Percentiles rank a stretch among this genome's conserved stretches.
Evolutionary conservation across 139 green algal species (phyloP).

Genomic region (Auxenochlorella pyrenoidosa): DNA sequence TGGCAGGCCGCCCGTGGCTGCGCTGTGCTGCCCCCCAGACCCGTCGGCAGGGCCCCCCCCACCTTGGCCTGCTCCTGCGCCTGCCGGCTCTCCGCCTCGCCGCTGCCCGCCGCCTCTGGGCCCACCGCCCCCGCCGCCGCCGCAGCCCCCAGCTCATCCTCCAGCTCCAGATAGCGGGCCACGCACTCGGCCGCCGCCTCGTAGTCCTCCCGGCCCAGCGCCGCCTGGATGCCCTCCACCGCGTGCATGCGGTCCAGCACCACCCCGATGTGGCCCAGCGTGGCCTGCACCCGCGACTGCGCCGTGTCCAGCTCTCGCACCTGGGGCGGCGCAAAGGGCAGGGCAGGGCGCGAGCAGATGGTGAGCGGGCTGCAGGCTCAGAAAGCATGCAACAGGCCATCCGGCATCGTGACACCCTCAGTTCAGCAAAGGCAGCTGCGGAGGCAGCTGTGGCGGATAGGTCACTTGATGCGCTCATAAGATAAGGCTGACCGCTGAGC

Average conservation of each 20-base stretch:
- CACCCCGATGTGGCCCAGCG: slow-evolving; percentile 68
- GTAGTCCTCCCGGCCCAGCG: slow-evolving; percentile 81
- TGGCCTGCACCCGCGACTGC: slow-evolving; percentile 72
- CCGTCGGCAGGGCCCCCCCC: too few relatives aligned
- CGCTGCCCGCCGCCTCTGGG: background rate
- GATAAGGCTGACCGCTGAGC: background rate
- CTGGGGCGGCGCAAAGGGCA: background rate
- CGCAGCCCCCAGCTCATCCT: slow-evolving; percentile 54
- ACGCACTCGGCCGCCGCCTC: slow-evolving; percentile 87
- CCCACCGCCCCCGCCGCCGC: background rate
- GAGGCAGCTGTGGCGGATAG: too few relatives aligned
- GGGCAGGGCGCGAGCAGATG: background rate
- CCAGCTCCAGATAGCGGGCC: slow-evolving; percentile 80
- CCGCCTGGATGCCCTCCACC: slow-evolving; percentile 76
- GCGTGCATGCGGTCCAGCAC: slow-evolving; percentile 83
- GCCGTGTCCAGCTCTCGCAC: slow-evolving; percentile 79
- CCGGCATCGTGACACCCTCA: too few relatives aligned
- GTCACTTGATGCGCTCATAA: too few relatives aligned
- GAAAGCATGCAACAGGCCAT: too few relatives aligned
- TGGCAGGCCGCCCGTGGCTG: too few relatives aligned
- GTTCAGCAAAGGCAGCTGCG: too few relatives aligned
- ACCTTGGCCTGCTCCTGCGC: slow-evolving; percentile 60
- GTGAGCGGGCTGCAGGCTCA: background rate
- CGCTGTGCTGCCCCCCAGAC: too few relatives aligned
- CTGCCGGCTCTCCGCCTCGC: slow-evolving; percentile 53